These are phyloP conservation scores for Dictyophora rubrovolvata DNA, from an alignment of 768 basidiomycete species.

Conservation along the genomic window DNA sequence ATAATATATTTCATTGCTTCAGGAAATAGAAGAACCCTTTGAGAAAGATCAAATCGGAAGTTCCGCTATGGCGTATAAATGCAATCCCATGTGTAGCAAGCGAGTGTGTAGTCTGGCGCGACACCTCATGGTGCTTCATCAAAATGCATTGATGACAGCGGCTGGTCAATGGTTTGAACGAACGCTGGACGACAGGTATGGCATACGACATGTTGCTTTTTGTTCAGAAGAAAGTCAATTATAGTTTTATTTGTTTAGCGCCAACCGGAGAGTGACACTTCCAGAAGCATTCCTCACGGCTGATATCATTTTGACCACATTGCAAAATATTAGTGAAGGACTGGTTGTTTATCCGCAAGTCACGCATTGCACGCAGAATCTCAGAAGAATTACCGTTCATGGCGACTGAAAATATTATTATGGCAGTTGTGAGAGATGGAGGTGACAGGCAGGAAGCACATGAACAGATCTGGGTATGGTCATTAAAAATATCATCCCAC, in stretches of 20 bases:
- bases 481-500: conserved; percentile 10
- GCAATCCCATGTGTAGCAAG: conserved; percentile 98
- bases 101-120: conserved; percentile 93
- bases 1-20: neutral
- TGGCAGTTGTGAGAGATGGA: conserved; percentile 92
- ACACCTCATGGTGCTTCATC: conserved; percentile 91
- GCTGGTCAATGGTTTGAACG: conserved; percentile 98
- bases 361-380: conserved; percentile 84
- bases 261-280: conserved; percentile 91
- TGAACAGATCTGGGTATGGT: conserved; percentile 77
- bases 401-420: conserved; percentile 99
- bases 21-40: conserved; percentile 98
- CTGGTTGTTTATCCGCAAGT: conserved; percentile 99
- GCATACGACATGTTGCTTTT: neutral
- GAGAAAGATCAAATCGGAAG: conserved; percentile 98
- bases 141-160: conserved; percentile 91
- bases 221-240: neutral
- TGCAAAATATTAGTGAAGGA: conserved; percentile 95
- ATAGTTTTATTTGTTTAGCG: conserved; percentile 36
- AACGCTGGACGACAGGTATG: conserved; percentile 88
- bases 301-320: conserved; percentile 89
- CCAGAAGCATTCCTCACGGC: conserved; percentile 97
- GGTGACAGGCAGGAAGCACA: conserved; percentile 96
- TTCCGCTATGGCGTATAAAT: conserved; percentile 98
- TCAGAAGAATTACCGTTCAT: conserved; percentile 96